Conservation (phyloP, 768 basidiomycete genomes). For the Mycena belliarum region DNA sequence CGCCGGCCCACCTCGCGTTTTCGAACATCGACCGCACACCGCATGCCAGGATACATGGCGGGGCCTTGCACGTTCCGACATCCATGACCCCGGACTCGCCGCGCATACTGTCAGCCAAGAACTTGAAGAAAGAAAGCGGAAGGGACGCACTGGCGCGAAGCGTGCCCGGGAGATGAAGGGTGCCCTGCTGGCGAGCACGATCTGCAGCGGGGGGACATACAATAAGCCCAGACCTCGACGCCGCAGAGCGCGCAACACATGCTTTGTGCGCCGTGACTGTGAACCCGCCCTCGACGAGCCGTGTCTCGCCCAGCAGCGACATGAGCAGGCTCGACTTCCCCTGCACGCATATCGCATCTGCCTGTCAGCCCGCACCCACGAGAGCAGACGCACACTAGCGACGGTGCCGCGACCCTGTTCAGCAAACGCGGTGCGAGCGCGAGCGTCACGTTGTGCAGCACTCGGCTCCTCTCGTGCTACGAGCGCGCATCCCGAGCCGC, state of each 20-base stretch:
- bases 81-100: too few species aligned
- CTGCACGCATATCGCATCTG: too few species aligned
- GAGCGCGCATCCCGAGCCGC: constrained; percentile 1
- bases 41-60: too few species aligned
- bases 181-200: constrained; percentile 12
- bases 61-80: too few species aligned
- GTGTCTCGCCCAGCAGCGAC: constrained; percentile 16
- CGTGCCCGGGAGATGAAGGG: constrained; percentile 16
- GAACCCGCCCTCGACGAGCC: not conserved
- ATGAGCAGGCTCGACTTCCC: constrained; percentile 19
- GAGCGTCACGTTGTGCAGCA: constrained; percentile 3
- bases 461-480: constrained; percentile 8
- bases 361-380: too few species aligned
- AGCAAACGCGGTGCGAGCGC: constrained; percentile 5
- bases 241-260: too few species aligned
- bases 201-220: not conserved
- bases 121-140: too few species aligned
- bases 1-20: too few species aligned
- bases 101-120: too few species aligned
- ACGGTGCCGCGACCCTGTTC: constrained; percentile 15
- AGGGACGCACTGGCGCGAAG: constrained; percentile 18
- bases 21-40: too few species aligned
- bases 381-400: constrained; percentile 17
- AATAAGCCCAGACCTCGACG: too few species aligned
- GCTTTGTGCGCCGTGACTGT: constrained; percentile 8